Evolutionary conservation across 495 filamentous ascomycete genomes (phyloP).

Genomic region (Symbiotaphrina buchneri): DNA sequence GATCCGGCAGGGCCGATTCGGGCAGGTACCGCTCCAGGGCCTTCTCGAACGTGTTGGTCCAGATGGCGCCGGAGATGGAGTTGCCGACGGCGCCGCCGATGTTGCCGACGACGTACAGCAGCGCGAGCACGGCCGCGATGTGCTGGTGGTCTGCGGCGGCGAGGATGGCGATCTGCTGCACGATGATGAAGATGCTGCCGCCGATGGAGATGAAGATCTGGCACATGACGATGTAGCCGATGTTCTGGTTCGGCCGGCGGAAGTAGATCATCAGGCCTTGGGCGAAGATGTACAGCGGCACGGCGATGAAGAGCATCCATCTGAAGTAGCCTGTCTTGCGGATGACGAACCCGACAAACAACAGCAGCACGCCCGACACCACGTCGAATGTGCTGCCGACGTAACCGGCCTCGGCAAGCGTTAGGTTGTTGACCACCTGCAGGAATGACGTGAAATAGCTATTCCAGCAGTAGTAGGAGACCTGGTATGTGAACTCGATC

Average conservation of each 20-base stretch:
- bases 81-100: slow-evolving; percentile 44
- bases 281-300: slow-evolving; percentile 38
- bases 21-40: slow-evolving; percentile 33
- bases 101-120: slow-evolving; percentile 33
- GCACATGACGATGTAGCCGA: slow-evolving; percentile 54
- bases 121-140: slow-evolving; percentile 39
- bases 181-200: slow-evolving; percentile 40
- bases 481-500: slow-evolving; percentile 29
- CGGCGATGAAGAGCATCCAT: slow-evolving; percentile 31
- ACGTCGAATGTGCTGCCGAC: slow-evolving; percentile 45
- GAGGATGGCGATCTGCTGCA: slow-evolving; percentile 44
- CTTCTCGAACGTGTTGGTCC: slow-evolving; percentile 32
- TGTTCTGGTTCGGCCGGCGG: slow-evolving; percentile 26
- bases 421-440: slow-evolving; percentile 42
- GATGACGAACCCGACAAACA: slow-evolving; percentile 20
- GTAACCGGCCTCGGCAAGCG: slow-evolving; percentile 30
- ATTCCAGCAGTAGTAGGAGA: slow-evolving; percentile 40
- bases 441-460: slow-evolving; percentile 43
- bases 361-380: slow-evolving; percentile 31
- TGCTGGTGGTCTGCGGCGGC: slow-evolving; percentile 40
- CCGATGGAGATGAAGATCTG: slow-evolving; percentile 60
- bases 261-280: slow-evolving; percentile 46
- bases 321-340: slow-evolving; percentile 48
- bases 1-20: slow-evolving; percentile 12
- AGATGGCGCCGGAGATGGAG: slow-evolving; percentile 40